These are phyloP conservation scores for Infundibulicybe gibba DNA, from an alignment of 768 basidiomycete genomes.

Conservation along the genomic window DNA sequence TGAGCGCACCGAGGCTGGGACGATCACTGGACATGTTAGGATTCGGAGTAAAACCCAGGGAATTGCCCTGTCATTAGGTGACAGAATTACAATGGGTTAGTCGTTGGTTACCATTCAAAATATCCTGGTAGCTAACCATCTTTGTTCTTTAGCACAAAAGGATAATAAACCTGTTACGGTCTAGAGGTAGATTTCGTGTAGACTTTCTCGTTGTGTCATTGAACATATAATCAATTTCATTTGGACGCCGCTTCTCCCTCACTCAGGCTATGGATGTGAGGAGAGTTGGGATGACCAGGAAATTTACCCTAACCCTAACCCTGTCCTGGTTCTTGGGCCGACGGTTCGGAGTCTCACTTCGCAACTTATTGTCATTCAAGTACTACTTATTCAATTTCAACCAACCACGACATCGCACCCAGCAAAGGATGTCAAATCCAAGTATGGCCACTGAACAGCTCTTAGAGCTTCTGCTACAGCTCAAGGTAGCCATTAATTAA, in stretches of 20 bases:
- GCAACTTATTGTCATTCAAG: too few relatives aligned
- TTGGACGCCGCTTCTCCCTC: too few relatives aligned
- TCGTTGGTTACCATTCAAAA: conserved; percentile 1
- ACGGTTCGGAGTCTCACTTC: too few relatives aligned
- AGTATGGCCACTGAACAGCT: conserved; percentile 61
- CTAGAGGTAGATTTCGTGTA: conserved; percentile 12
- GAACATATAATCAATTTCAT: conserved; percentile 1
- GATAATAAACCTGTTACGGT: conserved; percentile 33
- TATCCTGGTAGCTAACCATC: background rate
- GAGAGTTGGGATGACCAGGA: too few relatives aligned
- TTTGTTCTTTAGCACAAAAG: conserved; percentile 30
- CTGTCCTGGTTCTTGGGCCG: too few relatives aligned
- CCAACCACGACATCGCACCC: background rate
- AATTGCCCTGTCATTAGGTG: conserved; percentile 92
- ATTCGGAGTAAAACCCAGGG: conserved; percentile 98
- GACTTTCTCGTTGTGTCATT: conserved; percentile 4
- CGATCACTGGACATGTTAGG: conserved; percentile 88
- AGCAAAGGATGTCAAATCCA: conserved; percentile 47
- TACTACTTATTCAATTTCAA: background rate
- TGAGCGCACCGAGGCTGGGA: conserved; percentile 79
- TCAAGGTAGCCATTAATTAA: conserved; percentile 44
- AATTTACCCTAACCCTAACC: too few relatives aligned
- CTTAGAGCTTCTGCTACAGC: conserved; percentile 69
- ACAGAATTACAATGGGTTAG: conserved; percentile 71
- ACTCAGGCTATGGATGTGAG: too few relatives aligned